phyloP scores from a whole-genome alignment of 768 basidiomycete genomes.

The Leucocoprinus sp. region DNA sequence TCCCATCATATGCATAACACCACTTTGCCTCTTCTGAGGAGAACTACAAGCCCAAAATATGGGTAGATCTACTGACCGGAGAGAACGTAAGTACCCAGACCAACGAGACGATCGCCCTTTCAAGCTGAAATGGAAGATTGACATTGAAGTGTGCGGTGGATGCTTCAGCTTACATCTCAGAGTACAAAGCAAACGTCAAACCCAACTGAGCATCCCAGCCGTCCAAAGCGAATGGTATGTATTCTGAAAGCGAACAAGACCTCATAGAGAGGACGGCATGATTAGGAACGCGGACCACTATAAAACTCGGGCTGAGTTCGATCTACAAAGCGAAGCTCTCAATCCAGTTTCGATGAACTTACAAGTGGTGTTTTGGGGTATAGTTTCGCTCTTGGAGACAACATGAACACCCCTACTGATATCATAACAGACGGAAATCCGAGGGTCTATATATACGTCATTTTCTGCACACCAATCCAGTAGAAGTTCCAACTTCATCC shows the following conservation, averaged over 20 bases:
- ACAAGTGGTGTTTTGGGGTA: constrained; percentile 30
- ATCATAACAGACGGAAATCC: constrained; percentile 28
- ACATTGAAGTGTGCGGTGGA: constrained; percentile 6
- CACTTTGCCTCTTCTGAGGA: constrained; percentile 13
- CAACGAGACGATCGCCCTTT: constrained; percentile 44
- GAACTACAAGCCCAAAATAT: constrained; percentile 42
- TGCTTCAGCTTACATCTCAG: constrained; percentile 41
- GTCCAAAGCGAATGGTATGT: constrained; percentile 37
- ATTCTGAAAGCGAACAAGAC: constrained; percentile 39
- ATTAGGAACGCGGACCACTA: constrained; percentile 64
- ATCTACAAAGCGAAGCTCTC: not conserved
- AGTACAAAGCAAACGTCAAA: constrained; percentile 55
- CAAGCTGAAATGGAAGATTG: constrained; percentile 31
- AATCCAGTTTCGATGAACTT: constrained; percentile 5
- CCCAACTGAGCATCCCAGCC: constrained; percentile 54
- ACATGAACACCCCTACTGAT: constrained; percentile 26
- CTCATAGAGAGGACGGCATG: constrained; percentile 51
- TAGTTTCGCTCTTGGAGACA: constrained; percentile 23
- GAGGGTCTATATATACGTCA: constrained; percentile 36
- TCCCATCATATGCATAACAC: not conserved
- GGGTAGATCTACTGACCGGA: constrained; percentile 56
- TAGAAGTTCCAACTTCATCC: constrained; percentile 16
- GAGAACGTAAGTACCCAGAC: constrained; percentile 58
- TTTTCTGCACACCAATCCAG: constrained; percentile 43
- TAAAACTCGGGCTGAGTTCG: constrained; percentile 2